Evolutionary conservation across 768 basidiomycete species (phyloP), one percentile per base, ranked within the genome.

Genomic region (Asterophora parasitica): DNA sequence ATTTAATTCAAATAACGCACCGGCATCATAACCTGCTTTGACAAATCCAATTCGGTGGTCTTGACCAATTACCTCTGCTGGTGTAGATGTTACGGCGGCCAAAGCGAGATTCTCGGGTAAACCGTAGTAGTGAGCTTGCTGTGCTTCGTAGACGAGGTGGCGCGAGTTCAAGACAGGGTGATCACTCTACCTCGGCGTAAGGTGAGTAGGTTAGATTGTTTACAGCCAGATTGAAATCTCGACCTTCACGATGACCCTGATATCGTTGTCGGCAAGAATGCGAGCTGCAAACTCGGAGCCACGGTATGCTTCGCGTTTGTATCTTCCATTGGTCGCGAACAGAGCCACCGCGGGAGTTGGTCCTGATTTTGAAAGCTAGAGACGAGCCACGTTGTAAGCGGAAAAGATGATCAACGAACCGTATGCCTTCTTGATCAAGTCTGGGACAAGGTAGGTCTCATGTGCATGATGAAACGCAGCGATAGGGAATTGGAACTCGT

Each of bases 281-380:
- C 81, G 79, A 5, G 88, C 78, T 0, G 91, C 88, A 58, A 87
- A 92, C 56, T 88, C 87, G 2, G 86, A 85, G 1, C 80, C 80
- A 34, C 87, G 74, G 60, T 87, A 94, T 0, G 88, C 78, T 63
- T 95, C 92, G 8, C 84, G 78, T 66, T 92, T 93, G 54, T 81
- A 79, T 35, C 88, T 79, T 37, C 57, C 56, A 42, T 65, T 62
- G 31, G 68, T 69, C 4, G 87, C 83, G 59, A 90, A 92, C 19
- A 93, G 67, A 0, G 88, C 89, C 4, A 90, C 70, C 1, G 85
- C 81, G 2, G 91, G 89, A 11, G 82, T 69, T 11, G 75, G 75
- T 2, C 89, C 89, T 77, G 20, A 48, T 16, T 12, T 23, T 9
- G n/a, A 19, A 36, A 32, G 39, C 28, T 10, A 27, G 20, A 30